A percentile compares a stretch with the other conserved stretches of the same genome.
These are phyloP conservation scores for Vachellia pachyceras DNA, from an alignment of 306 rosid species.

Conservation along the genomic window DNA sequence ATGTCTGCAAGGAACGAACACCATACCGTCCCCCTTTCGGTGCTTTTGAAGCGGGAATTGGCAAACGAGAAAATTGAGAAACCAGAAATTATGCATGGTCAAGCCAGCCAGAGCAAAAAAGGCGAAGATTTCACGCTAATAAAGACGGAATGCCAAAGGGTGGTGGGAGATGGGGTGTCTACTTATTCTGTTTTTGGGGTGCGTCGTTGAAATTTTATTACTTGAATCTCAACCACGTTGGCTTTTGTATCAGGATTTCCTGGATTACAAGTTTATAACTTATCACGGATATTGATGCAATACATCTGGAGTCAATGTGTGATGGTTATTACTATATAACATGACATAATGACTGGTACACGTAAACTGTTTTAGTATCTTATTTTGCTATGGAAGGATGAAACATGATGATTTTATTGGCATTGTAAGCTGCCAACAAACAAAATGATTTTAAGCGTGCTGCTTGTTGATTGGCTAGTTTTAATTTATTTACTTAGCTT, in stretches of 20 bases:
- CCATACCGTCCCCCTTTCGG: slow-evolving; percentile 79
- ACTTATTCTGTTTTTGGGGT: slow-evolving; percentile 92
- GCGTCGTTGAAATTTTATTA: slow-evolving; percentile 11
- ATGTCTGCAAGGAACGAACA: slow-evolving; percentile 72
- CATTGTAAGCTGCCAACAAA: slow-evolving; percentile 6
- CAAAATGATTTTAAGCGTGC: slow-evolving; percentile 8
- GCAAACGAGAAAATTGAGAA: slow-evolving; percentile 77
- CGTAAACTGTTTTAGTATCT: not conserved
- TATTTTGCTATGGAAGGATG: not conserved
- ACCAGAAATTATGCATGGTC: slow-evolving; percentile 70
- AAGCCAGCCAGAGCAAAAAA: slow-evolving; percentile 83
- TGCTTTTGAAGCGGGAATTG: slow-evolving; percentile 83
- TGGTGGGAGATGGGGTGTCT: slow-evolving; percentile 79
- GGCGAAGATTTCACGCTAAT: slow-evolving; percentile 84
- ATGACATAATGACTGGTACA: slow-evolving; percentile 31
- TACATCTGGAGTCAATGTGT: slow-evolving; percentile 30
- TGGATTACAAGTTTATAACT: slow-evolving; percentile 11
- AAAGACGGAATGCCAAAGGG: slow-evolving; percentile 82
- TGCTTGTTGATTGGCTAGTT: slow-evolving; percentile 25
- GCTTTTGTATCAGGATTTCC: not conserved
- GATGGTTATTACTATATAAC: slow-evolving; percentile 15
- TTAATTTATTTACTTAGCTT: not conserved
- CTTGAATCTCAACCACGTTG: not conserved
- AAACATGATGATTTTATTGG: not conserved
- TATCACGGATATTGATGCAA: not conserved